Evolutionary conservation across 257 asterid species (phyloP).

Genomic region (Lithospermum erythrorhizon): DNA sequence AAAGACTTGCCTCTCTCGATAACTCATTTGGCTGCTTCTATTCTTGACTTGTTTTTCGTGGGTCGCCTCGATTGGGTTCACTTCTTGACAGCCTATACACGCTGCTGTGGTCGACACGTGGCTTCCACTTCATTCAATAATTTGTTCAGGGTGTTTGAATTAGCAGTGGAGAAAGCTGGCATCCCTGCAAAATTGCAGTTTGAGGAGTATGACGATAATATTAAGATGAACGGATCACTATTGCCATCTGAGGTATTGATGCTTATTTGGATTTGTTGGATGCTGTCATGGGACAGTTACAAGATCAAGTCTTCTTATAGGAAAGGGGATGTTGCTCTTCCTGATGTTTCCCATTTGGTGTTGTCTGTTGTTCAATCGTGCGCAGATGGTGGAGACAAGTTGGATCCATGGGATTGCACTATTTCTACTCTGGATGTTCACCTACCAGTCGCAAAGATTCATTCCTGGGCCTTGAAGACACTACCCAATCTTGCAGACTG

Average conservation of each 20-base stretch:
- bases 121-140: constrained; percentile 51
- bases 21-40: constrained; percentile 49
- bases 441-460: constrained; percentile 55
- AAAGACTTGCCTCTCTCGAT: constrained; percentile 41
- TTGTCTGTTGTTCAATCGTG: constrained; percentile 54
- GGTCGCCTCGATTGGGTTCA: constrained; percentile 57
- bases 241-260: constrained; percentile 30
- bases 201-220: constrained; percentile 47
- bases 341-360: constrained; percentile 66
- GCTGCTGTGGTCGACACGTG: constrained; percentile 55
- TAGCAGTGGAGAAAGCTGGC: constrained; percentile 47
- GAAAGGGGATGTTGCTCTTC: constrained; percentile 31
- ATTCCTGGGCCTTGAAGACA: constrained; percentile 64
- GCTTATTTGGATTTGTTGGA: constrained; percentile 67
- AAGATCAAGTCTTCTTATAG: constrained; percentile 16
- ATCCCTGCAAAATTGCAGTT: constrained; percentile 51
- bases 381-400: constrained; percentile 27
- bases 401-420: constrained; percentile 45
- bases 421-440: constrained; percentile 35
- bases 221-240: constrained; percentile 51
- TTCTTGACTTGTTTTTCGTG: constrained; percentile 60
- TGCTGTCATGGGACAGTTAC: constrained; percentile 59
- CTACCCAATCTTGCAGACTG: constrained; percentile 70
- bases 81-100: constrained; percentile 68
- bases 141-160: constrained; percentile 42